Percentiles rank a stretch among this genome's conserved stretches.
Conservation (phyloP, 2,329 filamentous ascomycete genomes). For the Monosporascus sp. region DNA sequence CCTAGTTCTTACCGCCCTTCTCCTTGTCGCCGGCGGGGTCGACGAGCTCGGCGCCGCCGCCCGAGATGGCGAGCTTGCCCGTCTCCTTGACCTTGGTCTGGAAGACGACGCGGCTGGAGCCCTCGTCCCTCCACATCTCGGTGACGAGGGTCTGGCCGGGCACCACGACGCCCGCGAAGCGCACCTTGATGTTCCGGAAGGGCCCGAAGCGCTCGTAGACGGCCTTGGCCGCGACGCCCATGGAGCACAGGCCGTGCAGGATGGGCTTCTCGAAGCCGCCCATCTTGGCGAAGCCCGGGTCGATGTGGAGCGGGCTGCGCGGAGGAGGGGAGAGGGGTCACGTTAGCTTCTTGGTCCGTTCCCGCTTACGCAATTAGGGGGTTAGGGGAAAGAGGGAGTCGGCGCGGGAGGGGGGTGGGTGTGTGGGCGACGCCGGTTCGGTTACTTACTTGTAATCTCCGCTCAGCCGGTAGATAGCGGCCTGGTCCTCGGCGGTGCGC, state of each 20-base stretch:
- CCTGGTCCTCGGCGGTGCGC: constrained; percentile 84
- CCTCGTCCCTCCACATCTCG: constrained; percentile 86
- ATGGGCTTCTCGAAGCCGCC: constrained; percentile 94
- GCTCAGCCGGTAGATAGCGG: constrained; percentile 85
- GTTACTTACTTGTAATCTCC: constrained; percentile 75
- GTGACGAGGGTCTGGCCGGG: constrained; percentile 87
- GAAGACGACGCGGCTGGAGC: constrained; percentile 66
- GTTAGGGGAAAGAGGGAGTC: not conserved
- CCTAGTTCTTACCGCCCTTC: constrained; percentile 22
- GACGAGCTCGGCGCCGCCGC: constrained; percentile 72
- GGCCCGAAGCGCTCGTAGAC: constrained; percentile 77
- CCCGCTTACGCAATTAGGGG: not conserved
- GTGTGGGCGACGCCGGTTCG: too few relatives aligned
- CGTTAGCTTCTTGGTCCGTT: not conserved
- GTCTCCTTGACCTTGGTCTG: constrained; percentile 89
- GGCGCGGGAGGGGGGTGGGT: constrained; percentile 1
- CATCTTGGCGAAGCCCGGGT: constrained; percentile 89
- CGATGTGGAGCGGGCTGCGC: constrained; percentile 77
- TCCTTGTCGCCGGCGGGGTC: constrained; percentile 14
- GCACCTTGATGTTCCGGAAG: constrained; percentile 88
- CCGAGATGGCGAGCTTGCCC: constrained; percentile 79
- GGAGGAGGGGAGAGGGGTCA: not conserved
- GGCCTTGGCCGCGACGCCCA: constrained; percentile 87
- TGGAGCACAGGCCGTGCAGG: constrained; percentile 92
- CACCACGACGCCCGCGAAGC: constrained; percentile 80